Evolutionary conservation across 768 basidiomycete genomes (phyloP).

Genomic region (Trametes meyenii): DNA sequence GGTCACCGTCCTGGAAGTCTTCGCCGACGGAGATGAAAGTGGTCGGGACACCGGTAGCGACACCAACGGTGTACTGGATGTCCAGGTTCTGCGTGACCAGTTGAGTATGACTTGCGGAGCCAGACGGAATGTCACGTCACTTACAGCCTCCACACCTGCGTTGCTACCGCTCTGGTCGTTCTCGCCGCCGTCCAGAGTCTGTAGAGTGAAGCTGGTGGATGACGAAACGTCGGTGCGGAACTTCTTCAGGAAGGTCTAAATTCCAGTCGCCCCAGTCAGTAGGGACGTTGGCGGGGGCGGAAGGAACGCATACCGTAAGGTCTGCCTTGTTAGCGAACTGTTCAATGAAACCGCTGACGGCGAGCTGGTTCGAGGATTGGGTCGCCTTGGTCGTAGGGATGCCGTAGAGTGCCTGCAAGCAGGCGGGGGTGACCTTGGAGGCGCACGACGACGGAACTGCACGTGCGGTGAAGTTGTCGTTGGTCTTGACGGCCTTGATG

Average conservation of each 20-base stretch:
- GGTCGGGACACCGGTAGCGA: constrained; percentile 55
- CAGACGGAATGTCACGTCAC: neutral
- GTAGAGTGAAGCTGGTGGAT: constrained; percentile 24
- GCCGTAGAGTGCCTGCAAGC: constrained; percentile 37
- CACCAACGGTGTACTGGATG: constrained; percentile 33
- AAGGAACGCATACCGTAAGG: constrained; percentile 37
- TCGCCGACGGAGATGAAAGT: constrained; percentile 50
- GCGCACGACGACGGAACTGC: constrained; percentile 29
- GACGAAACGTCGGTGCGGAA: constrained; percentile 21
- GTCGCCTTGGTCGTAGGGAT: constrained; percentile 29
- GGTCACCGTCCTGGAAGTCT: constrained; percentile 26
- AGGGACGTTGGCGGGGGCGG: accelerated
- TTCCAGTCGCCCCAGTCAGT: constrained; percentile 11
- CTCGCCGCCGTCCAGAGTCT: constrained; percentile 54
- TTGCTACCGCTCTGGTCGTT: constrained; percentile 43
- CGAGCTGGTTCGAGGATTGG: constrained; percentile 33
- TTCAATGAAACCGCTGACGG: constrained; percentile 38
- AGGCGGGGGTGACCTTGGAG: constrained; percentile 33
- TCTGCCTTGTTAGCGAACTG: constrained; percentile 35
- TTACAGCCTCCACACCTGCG: constrained; percentile 65
- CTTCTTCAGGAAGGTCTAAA: constrained; percentile 51
- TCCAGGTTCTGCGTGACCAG: constrained; percentile 27
- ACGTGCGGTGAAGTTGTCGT: constrained; percentile 1
- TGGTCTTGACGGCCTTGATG: constrained; percentile 23
- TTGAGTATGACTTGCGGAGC: neutral